These are phyloP conservation scores for Dactylellina drechsleri DNA, from an alignment of 2,329 filamentous ascomycete genomes.

Conservation along the genomic window DNA sequence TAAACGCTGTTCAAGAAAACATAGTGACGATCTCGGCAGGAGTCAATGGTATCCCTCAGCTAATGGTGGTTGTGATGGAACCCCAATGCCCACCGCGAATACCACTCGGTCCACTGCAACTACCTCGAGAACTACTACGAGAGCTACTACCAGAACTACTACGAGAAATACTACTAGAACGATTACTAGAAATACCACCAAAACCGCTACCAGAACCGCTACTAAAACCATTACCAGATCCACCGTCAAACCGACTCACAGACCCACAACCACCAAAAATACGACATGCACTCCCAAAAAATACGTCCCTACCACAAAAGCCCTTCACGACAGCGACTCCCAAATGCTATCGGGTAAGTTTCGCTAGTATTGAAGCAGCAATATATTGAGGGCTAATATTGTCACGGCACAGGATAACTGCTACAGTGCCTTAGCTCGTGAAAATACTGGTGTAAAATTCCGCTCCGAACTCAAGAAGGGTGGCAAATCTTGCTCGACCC, in stretches of 20 bases:
- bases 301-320: neutral
- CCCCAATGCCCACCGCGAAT: slow-evolving; percentile 15
- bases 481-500: slow-evolving; percentile 16
- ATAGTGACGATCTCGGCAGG: slow-evolving; percentile 18
- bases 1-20: slow-evolving; percentile 62
- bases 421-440: slow-evolving; percentile 25
- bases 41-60: slow-evolving; percentile 27
- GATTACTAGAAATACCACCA: slow-evolving; percentile 17
- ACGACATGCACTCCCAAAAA: too few relatives aligned
- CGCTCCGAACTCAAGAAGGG: slow-evolving; percentile 22
- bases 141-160: slow-evolving; percentile 6
- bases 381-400: slow-evolving; percentile 6
- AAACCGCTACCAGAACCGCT: slow-evolving; percentile 15
- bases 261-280: slow-evolving; percentile 8
- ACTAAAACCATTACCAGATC: slow-evolving; percentile 5
- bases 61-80: slow-evolving; percentile 28
- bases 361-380: neutral
- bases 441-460: slow-evolving; percentile 13
- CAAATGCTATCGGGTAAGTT: slow-evolving; percentile 34
- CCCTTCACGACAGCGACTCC: slow-evolving; percentile 19
- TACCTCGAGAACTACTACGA: slow-evolving; percentile 12
- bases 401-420: slow-evolving; percentile 13
- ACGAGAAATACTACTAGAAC: slow-evolving; percentile 10
- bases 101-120: slow-evolving; percentile 10
- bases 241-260: neutral